Conservation (phyloP, 148 eudicot genomes). For the Polygonum maritimum region DNA sequence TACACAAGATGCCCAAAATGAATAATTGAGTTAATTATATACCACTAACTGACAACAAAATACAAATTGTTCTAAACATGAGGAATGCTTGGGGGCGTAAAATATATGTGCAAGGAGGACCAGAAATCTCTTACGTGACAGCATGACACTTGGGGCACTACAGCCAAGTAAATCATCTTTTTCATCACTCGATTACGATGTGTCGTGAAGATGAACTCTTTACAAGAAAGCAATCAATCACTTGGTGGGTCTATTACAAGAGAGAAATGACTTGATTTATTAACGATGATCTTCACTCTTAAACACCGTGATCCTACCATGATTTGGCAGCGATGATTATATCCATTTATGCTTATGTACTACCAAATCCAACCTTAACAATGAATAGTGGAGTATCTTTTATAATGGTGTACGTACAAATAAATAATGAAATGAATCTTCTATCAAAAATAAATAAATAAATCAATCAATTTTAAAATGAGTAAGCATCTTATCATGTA, state of each 20-base stretch:
- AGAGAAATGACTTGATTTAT: neutral
- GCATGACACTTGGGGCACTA: slow-evolving; percentile 12
- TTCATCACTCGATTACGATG: slow-evolving; percentile 36
- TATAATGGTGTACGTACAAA: neutral
- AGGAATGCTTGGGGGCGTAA: slow-evolving; percentile 67
- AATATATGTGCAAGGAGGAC: slow-evolving; percentile 46
- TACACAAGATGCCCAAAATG: no score
- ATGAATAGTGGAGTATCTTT: neutral
- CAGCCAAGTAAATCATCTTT: slow-evolving; percentile 38
- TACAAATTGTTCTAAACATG: slow-evolving; percentile 29
- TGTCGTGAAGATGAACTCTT: slow-evolving; percentile 9
- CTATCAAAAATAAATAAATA: no score
- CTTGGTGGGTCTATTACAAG: neutral
- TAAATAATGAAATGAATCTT: no score
- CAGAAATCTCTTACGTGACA: slow-evolving; percentile 20
- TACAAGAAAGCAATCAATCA: neutral
- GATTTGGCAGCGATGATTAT: neutral
- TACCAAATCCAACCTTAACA: neutral
- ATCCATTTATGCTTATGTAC: neutral
- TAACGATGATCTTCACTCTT: neutral
- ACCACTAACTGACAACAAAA: no score
- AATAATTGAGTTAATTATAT: no score
- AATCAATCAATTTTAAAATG: no score
- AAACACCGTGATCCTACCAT: neutral
- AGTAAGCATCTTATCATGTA: no score